Percentiles rank a stretch among this genome's conserved stretches.
Evolutionary conservation across 2,329 filamentous ascomycete genomes (phyloP).

Genomic region (Stylonectria norvegica): DNA sequence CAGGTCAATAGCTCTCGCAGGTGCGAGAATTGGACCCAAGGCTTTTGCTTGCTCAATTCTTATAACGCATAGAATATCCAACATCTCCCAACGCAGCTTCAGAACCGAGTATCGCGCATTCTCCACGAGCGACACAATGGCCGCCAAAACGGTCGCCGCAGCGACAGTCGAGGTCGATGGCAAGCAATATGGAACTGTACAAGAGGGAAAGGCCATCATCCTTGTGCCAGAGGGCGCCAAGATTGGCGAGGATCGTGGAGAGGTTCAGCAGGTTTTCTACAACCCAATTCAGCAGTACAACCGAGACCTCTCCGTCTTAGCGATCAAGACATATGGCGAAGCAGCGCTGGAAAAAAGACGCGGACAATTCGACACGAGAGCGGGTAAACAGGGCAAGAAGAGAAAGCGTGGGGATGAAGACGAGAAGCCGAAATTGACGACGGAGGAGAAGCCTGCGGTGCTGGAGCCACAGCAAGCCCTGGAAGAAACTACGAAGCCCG

Average conservation of each 20-base stretch:
- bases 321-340: constrained; percentile 84
- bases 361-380: constrained; percentile 40
- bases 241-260: constrained; percentile 51
- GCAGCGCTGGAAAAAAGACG: constrained; percentile 50
- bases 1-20: constrained; percentile 16
- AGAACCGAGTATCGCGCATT: constrained; percentile 11
- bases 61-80: constrained; percentile 3
- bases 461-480: constrained; percentile 6
- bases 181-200: constrained; percentile 49
- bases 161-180: constrained; percentile 37
- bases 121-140: constrained; percentile 22
- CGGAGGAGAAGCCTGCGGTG: constrained; percentile 7
- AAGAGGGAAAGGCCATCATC: constrained; percentile 56
- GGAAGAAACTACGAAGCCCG: constrained; percentile 12
- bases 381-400: constrained; percentile 41
- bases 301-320: constrained; percentile 87
- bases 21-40: constrained; percentile 7
- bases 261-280: constrained; percentile 85
- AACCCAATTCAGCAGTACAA: constrained; percentile 99
- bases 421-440: constrained; percentile 18
- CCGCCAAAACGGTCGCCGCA: constrained; percentile 14
- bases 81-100: constrained; percentile 3
- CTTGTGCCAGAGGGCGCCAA: constrained; percentile 48
- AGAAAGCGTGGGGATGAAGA: constrained; percentile 43
- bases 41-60: constrained; percentile 3